These are phyloP conservation scores for Albugo candida DNA, from an alignment of 352 stramenopile genomes.

Conservation along the genomic window DNA sequence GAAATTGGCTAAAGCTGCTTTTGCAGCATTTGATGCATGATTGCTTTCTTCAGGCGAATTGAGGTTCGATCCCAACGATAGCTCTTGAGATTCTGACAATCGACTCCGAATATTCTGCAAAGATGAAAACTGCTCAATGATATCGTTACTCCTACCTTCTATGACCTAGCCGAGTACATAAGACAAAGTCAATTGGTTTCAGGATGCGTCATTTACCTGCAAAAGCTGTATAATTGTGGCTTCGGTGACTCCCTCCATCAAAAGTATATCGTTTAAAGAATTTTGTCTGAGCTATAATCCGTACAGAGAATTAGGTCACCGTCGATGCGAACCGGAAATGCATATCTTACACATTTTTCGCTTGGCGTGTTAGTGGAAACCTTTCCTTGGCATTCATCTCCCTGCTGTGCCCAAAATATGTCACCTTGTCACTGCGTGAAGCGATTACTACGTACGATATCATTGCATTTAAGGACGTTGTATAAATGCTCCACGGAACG, in stretches of 20 bases:
- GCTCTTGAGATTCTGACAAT: no score
- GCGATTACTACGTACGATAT: slow-evolving; percentile 18
- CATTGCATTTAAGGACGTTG: slow-evolving; percentile 58
- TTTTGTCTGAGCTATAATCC: slow-evolving; percentile 26
- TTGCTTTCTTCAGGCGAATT: no score
- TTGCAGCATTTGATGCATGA: no score
- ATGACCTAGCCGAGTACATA: slow-evolving; percentile 27
- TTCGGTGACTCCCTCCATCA: slow-evolving; percentile 56
- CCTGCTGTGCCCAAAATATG: background rate
- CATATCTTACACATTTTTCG: slow-evolving; percentile 28
- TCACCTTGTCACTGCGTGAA: slow-evolving; percentile 13
- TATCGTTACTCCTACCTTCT: slow-evolving; percentile 55
- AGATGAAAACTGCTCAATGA: slow-evolving; percentile 29
- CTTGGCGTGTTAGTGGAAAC: background rate
- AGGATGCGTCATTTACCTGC: slow-evolving; percentile 13
- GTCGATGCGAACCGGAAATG: slow-evolving; percentile 18
- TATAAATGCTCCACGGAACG: slow-evolving; percentile 54
- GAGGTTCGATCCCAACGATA: no score
- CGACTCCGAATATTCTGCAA: no score
- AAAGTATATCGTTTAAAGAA: slow-evolving; percentile 68
- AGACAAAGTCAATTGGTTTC: background rate
- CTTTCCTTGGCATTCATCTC: background rate
- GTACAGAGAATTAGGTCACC: background rate
- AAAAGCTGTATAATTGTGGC: slow-evolving; percentile 72
- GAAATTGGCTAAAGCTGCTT: no score